Percentiles rank a stretch among this genome's conserved stretches.
Evolutionary conservation across 257 asterid genomes (phyloP).

Genomic region (Ehretia macrophylla): DNA sequence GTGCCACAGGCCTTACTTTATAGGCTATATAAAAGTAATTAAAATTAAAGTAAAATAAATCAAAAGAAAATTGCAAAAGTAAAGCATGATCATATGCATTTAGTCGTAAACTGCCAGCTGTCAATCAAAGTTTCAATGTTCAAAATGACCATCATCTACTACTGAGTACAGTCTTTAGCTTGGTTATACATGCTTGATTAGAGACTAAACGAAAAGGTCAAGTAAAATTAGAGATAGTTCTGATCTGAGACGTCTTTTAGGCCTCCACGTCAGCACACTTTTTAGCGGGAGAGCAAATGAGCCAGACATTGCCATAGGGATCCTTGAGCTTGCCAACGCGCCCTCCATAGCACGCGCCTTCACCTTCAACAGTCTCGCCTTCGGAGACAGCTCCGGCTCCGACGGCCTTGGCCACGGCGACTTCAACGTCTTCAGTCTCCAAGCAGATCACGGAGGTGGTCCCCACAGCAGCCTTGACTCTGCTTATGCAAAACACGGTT

Average conservation of each 20-base stretch:
- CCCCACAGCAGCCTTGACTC: conserved; percentile 29
- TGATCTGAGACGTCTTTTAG: conserved; percentile 15
- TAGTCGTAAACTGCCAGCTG: too few species aligned
- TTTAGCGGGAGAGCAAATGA: conserved; percentile 42
- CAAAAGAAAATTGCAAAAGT: too few species aligned
- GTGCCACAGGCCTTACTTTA: too few species aligned
- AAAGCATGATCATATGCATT: too few species aligned
- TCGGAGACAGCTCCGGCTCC: conserved; percentile 56
- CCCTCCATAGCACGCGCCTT: conserved; percentile 45
- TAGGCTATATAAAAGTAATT: too few species aligned
- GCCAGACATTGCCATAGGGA: conserved; percentile 74
- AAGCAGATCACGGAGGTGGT: conserved; percentile 42
- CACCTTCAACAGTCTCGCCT: conserved; percentile 39
- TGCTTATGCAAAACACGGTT: conserved; percentile 6
- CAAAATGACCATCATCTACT: background rate
- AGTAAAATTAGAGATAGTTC: background rate
- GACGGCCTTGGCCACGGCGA: conserved; percentile 53
- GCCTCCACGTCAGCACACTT: conserved; percentile 41
- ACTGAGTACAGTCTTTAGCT: background rate
- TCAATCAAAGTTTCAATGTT: too few species aligned
- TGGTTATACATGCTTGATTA: background rate
- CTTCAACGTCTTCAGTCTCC: conserved; percentile 56
- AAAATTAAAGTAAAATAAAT: too few species aligned
- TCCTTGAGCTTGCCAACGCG: conserved; percentile 65
- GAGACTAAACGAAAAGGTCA: background rate